Conservation (phyloP, 257 asterid species). For the Craterostigma plantagineum region DNA sequence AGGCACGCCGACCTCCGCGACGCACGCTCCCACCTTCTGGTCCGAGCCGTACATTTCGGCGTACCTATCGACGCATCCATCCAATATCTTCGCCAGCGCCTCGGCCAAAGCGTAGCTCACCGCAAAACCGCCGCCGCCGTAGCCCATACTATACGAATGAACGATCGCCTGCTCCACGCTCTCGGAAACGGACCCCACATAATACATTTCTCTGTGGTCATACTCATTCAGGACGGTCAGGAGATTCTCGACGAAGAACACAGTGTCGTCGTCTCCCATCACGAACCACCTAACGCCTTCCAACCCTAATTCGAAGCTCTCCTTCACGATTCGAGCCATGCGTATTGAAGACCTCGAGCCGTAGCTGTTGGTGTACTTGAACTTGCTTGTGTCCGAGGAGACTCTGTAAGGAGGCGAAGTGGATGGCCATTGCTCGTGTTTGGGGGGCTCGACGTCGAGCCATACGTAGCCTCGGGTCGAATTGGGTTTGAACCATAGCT, state of each 20-base stretch:
- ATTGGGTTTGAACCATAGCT: constrained; percentile 71
- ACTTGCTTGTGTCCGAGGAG: constrained; percentile 33
- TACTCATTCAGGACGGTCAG: constrained; percentile 30
- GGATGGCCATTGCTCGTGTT: constrained; percentile 2
- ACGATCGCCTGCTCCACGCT: constrained; percentile 64
- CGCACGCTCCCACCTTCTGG: constrained; percentile 44
- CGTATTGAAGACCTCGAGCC: constrained; percentile 60
- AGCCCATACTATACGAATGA: constrained; percentile 57
- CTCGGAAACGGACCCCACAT: constrained; percentile 70
- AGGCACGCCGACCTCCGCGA: constrained; percentile 59
- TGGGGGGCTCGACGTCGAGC: constrained; percentile 38
- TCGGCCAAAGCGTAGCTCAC: constrained; percentile 61
- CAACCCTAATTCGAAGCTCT: constrained; percentile 36
- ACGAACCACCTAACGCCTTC: constrained; percentile 70
- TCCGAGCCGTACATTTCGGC: constrained; percentile 64
- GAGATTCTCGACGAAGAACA: constrained; percentile 61
- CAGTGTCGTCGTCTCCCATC: constrained; percentile 91
- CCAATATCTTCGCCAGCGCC: constrained; percentile 43
- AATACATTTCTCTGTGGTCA: constrained; percentile 50
- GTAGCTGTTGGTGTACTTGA: constrained; percentile 14
- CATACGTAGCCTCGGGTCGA: constrained; percentile 67
- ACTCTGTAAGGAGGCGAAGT: constrained; percentile 35
- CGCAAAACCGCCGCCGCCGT: constrained; percentile 93
- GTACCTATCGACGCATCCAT: constrained; percentile 66
- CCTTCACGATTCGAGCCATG: constrained; percentile 57